These are phyloP conservation scores for Rhododendron griersonianum DNA, from an alignment of 148 eudicot genomes.

Conservation along the genomic window DNA sequence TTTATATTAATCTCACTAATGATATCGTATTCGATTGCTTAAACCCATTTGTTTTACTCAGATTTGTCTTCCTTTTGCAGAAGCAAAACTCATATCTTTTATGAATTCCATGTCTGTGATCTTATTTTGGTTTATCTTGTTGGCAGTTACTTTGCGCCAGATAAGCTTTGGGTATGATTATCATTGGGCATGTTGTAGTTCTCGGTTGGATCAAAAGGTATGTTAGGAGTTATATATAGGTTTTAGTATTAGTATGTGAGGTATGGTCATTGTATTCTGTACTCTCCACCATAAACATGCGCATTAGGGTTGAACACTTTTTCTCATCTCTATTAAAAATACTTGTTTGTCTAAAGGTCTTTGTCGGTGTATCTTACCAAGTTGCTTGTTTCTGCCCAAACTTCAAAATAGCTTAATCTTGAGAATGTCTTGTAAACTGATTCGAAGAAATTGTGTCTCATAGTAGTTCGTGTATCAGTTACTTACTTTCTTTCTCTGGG, in stretches of 20 bases:
- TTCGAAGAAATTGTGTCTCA: background rate
- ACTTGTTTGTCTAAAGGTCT: slow-evolving; percentile 2
- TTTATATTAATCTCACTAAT: background rate
- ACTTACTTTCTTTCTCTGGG: background rate
- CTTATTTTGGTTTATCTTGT: slow-evolving; percentile 9
- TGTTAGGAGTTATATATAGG: background rate
- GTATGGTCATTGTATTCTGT: background rate
- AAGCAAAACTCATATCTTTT: background rate
- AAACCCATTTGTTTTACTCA: background rate
- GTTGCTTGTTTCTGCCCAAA: background rate
- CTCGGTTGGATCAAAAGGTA: slow-evolving; percentile 74
- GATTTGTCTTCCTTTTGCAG: background rate
- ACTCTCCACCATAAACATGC: background rate
- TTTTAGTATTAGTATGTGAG: background rate
- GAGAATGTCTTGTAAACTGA: background rate
- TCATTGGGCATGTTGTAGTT: slow-evolving; percentile 62
- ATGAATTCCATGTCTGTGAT: no score
- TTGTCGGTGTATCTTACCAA: background rate
- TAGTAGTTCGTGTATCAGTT: background rate
- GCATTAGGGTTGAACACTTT: background rate
- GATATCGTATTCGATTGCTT: background rate
- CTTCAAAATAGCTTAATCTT: background rate
- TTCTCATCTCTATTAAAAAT: background rate
- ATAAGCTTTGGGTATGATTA: slow-evolving; percentile 91
- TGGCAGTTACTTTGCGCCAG: slow-evolving; percentile 74